These are phyloP conservation scores for Xerocomellus intermedius DNA, from an alignment of 768 basidiomycete genomes.

Conservation along the genomic window DNA sequence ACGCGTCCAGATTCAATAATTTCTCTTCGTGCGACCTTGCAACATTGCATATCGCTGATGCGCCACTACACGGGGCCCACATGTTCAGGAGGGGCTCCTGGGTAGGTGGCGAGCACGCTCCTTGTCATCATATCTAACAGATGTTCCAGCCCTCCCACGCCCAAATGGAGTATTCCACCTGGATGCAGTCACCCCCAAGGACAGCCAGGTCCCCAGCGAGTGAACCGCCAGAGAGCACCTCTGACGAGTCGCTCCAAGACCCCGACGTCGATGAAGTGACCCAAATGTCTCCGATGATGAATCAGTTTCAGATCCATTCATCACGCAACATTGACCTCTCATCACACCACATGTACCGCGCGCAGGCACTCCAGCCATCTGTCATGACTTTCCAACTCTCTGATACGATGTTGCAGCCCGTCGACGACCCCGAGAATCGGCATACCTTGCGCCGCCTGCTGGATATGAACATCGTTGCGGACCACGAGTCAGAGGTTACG, in stretches of 20 bases:
- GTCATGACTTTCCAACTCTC: slow-evolving; percentile 34
- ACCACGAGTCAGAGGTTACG: slow-evolving; percentile 13
- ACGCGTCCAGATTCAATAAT: slow-evolving; percentile 9
- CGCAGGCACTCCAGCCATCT: slow-evolving; percentile 22
- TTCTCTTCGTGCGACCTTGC: slow-evolving; percentile 12
- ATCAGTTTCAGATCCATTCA: slow-evolving; percentile 29
- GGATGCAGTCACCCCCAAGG: slow-evolving; percentile 13
- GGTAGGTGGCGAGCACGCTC: slow-evolving; percentile 17
- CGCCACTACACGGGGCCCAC: slow-evolving; percentile 11
- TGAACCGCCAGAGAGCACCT: slow-evolving; percentile 30
- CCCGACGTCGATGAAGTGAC: slow-evolving; percentile 28
- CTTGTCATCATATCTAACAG: slow-evolving; percentile 17
- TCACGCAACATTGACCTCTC: slow-evolving; percentile 7
- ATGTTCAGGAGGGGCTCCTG: slow-evolving; percentile 24
- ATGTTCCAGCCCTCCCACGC: slow-evolving; percentile 18
- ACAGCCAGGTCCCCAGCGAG: slow-evolving; percentile 28
- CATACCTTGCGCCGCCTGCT: slow-evolving; percentile 17
- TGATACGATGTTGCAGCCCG: slow-evolving; percentile 19
- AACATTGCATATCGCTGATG: slow-evolving; percentile 8
- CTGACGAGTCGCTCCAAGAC: slow-evolving; percentile 29
- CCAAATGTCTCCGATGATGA: slow-evolving; percentile 33
- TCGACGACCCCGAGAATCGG: slow-evolving; percentile 29
- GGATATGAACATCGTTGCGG: slow-evolving; percentile 17
- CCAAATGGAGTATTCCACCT: slow-evolving; percentile 11
- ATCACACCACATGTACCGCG: slow-evolving; percentile 2